Evolutionary conservation across 495 filamentous ascomycete genomes (phyloP).

Genomic region (Neurospora discreta): DNA sequence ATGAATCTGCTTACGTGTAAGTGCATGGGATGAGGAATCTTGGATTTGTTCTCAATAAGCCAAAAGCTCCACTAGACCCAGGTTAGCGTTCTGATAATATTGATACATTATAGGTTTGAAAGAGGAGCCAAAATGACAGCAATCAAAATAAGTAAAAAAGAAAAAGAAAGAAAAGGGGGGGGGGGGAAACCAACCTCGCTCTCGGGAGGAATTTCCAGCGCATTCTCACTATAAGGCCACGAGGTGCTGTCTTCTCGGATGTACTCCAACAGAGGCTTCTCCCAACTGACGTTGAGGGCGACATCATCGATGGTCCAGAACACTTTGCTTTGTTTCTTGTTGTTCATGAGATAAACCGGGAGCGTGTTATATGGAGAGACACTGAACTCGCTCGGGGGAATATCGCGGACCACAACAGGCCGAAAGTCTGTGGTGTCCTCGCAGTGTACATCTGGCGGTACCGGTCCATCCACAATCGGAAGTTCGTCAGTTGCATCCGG

Average conservation of each 20-base stretch:
- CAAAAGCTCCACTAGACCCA: constrained; percentile 8
- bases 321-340: neutral
- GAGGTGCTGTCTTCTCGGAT: constrained; percentile 21
- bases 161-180: neutral
- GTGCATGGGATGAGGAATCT: constrained; percentile 35
- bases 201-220: constrained; percentile 25
- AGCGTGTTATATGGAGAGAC: neutral
- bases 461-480: constrained; percentile 1
- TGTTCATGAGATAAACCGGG: neutral
- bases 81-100: neutral
- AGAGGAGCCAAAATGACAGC: no score
- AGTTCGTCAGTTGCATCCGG: neutral
- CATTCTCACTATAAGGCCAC: constrained; percentile 20
- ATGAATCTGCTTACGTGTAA: constrained; percentile 28
- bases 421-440: constrained; percentile 3
- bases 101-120: neutral
- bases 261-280: constrained; percentile 27
- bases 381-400: neutral
- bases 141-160: no score
- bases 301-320: constrained; percentile 24
- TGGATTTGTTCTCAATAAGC: constrained; percentile 29
- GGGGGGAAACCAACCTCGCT: constrained; percentile 1
- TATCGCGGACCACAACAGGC: constrained; percentile 3
- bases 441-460: constrained; percentile 4
- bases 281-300: constrained; percentile 24